Base-by-base conservation (phyloP, 2,329 filamentous ascomycete genomes). In the Fusarium algeriense region DNA sequence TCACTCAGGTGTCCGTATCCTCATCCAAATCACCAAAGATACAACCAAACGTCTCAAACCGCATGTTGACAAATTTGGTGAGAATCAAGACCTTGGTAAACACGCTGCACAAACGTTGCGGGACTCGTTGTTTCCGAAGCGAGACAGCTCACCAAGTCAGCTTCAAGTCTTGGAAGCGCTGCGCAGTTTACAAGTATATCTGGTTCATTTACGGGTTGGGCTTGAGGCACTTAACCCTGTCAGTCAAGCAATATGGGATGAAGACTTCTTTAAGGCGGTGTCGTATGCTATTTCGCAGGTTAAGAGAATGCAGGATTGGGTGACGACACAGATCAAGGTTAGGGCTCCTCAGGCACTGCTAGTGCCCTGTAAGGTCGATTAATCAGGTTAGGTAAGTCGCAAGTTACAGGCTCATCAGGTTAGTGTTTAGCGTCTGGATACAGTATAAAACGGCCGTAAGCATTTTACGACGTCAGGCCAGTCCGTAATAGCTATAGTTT, bases 271-370 rank as follows among this genome's bases (percentile, higher is more conserved):
- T 3, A 8, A 32, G 6, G 30, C 35, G 4, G 26, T 62, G 0
- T 1, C 49, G 20, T 41, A 40, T 20, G 12, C 48, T 0, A 38
- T 56, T 4, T 64, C 48, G 2, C 58, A 56, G 37, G 30, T 56
- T 6, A 34, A 63, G 35, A 37, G 57, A 30, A 49, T 62, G 57
- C 23, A 49, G 23, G 23, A 48, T 38, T 48, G 30, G 61, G n/a
- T 61, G 35, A 55, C 30, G 3, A 6, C 14, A 11, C 40, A 64
- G 14, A 38, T 54, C 20, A 53, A 64, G 4, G 60, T 46, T 11
- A 23, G 46, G 12, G 28, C 56, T 7, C 61, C 17, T 4, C 58
- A 41, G 0, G 43, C 19, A 1, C 19, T 57, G 28, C 5, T 50
- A 4, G 49, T 64, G 0, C 35, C 61, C 0, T 48, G 59, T 4